These are phyloP conservation scores for Alternaria solani DNA, from an alignment of 2,329 filamentous ascomycete species.

Conservation along the genomic window DNA sequence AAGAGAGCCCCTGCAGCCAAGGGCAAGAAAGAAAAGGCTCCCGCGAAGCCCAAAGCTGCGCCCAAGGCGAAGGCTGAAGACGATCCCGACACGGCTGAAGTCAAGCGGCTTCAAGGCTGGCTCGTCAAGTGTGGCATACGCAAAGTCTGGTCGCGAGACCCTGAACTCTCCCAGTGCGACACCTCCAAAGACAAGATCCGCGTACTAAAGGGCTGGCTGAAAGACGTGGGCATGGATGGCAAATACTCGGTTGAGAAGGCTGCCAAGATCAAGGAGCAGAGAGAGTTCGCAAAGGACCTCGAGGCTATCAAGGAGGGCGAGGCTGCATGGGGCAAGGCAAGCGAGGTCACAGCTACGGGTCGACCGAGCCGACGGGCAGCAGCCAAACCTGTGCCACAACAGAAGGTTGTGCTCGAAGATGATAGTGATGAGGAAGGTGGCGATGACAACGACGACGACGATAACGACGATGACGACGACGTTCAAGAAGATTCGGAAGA, in stretches of 20 bases:
- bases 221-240: slow-evolving; percentile 85
- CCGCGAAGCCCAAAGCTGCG: slow-evolving; percentile 51
- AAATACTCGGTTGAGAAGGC: slow-evolving; percentile 87
- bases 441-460: slow-evolving; percentile 23
- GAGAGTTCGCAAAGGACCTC: slow-evolving; percentile 84
- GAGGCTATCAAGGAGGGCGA: slow-evolving; percentile 86
- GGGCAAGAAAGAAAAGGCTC: slow-evolving; percentile 37
- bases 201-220: slow-evolving; percentile 80
- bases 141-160: slow-evolving; percentile 80
- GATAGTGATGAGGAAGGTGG: slow-evolving; percentile 35
- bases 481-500: slow-evolving; percentile 24
- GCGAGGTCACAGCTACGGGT: slow-evolving; percentile 37
- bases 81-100: slow-evolving; percentile 75
- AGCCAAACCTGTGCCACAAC: slow-evolving; percentile 25
- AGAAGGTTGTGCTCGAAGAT: slow-evolving; percentile 34
- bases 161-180: slow-evolving; percentile 77
- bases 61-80: slow-evolving; percentile 51
- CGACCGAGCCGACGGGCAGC: slow-evolving; percentile 40
- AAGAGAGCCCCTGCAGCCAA: slow-evolving; percentile 44
- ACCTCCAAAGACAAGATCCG: slow-evolving; percentile 80
- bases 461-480: slow-evolving; percentile 28
- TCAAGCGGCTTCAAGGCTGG: slow-evolving; percentile 87
- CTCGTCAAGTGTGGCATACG: slow-evolving; percentile 89
- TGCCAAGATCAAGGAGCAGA: slow-evolving; percentile 82
- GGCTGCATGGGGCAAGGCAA: slow-evolving; percentile 72